A percentile compares a stretch with the other conserved stretches of the same genome.
Evolutionary conservation across 768 basidiomycete species (phyloP).

Genomic region (Suillus ampliporus): DNA sequence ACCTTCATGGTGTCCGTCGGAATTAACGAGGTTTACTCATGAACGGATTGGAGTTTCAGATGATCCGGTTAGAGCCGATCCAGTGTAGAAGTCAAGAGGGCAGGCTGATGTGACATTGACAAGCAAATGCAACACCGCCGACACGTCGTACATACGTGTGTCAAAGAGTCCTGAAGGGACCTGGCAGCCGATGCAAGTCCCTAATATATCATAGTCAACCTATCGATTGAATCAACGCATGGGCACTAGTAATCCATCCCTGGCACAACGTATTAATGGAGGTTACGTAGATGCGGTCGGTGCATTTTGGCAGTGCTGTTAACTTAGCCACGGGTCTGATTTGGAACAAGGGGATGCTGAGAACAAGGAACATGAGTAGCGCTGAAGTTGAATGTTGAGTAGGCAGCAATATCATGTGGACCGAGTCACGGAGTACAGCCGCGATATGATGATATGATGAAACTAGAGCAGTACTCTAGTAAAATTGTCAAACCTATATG

Average conservation of each 20-base stretch:
- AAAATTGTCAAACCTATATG: slow-evolving; percentile 23
- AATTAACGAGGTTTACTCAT: neutral
- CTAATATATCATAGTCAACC: slow-evolving; percentile 1
- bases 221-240: neutral
- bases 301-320: slow-evolving; percentile 1
- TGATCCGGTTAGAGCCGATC: neutral
- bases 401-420: too few relatives aligned
- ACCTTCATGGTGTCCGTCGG: neutral
- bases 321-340: slow-evolving; percentile 15
- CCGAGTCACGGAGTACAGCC: neutral
- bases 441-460: neutral
- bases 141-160: neutral
- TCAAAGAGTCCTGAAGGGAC: neutral
- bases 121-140: neutral
- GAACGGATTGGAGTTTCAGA: neutral
- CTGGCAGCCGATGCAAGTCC: too few relatives aligned
- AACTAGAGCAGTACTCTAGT: neutral
- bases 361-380: slow-evolving; percentile 7
- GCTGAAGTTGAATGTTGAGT: neutral
- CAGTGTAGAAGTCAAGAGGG: neutral
- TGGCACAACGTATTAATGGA: neutral
- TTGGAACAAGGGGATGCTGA: slow-evolving; percentile 19
- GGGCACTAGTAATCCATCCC: neutral
- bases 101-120: neutral
- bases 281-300: slow-evolving; percentile 8